Percentiles rank a stretch among this genome's conserved stretches.
Evolutionary conservation across 2,329 filamentous ascomycete species (phyloP).

Genomic region (Hymenoscyphus occultus): DNA sequence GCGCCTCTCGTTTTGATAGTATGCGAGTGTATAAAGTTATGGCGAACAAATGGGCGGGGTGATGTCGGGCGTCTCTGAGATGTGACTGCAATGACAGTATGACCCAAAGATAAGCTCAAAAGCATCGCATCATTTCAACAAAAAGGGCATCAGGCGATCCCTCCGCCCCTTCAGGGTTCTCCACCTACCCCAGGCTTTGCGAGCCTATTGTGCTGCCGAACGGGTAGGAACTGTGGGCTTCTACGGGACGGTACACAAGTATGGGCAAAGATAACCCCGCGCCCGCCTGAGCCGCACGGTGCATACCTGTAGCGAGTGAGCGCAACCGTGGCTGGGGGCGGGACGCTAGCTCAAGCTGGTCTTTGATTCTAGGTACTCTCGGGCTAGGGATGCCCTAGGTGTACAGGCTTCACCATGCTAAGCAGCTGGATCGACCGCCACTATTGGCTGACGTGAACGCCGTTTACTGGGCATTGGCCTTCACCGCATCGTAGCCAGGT

Average conservation of each 20-base stretch:
- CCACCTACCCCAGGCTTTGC: not conserved
- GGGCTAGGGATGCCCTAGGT: too few relatives aligned
- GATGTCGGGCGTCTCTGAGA: not conserved
- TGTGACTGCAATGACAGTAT: not conserved
- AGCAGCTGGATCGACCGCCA: not conserved
- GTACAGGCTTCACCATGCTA: too few relatives aligned
- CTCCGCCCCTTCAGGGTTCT: not conserved
- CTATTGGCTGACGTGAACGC: not conserved
- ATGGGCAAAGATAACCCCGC: too few relatives aligned
- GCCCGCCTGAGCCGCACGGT: not conserved
- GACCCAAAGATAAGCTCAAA: not conserved
- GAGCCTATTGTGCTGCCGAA: not conserved
- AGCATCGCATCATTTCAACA: not conserved
- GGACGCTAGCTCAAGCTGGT: too few relatives aligned
- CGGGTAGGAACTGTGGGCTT: not conserved
- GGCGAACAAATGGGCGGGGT: not conserved
- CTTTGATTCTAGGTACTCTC: too few relatives aligned
- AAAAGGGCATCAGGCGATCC: not conserved
- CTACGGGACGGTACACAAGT: too few relatives aligned
- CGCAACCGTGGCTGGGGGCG: too few relatives aligned
- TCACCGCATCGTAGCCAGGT: not conserved
- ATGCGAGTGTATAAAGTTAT: not conserved
- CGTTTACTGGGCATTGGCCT: not conserved
- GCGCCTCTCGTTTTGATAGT: not conserved
- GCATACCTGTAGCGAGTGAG: not conserved